A percentile compares a stretch with the other conserved stretches of the same genome.
Conservation (phyloP, 345 rosid genomes). For the Garcia nutans region DNA sequence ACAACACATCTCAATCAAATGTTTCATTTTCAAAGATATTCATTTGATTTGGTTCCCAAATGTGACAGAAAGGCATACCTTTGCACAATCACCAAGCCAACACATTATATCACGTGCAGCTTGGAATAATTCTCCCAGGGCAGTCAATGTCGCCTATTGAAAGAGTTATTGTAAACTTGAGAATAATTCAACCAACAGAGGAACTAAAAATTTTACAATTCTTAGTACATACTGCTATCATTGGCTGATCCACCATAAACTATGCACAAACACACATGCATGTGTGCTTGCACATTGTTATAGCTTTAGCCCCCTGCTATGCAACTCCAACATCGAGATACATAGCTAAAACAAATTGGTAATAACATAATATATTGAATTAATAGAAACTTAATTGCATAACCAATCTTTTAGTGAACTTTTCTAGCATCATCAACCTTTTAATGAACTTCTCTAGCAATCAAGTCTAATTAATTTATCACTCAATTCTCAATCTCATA, state of each 20-base stretch:
- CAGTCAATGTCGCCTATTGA: slow-evolving; percentile 79
- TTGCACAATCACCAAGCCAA: slow-evolving; percentile 98
- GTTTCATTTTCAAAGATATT: background rate
- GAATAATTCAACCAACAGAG: background rate
- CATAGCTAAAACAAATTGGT: slow-evolving; percentile 10
- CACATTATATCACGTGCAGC: slow-evolving; percentile 94
- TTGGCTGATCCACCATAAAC: background rate
- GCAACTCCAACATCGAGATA: background rate
- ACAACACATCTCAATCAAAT: slow-evolving; percentile 7
- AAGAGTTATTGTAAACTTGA: slow-evolving; percentile 11
- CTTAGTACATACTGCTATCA: background rate
- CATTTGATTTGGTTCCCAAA: slow-evolving; percentile 2
- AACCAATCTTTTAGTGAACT: slow-evolving; percentile 4
- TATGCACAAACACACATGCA: background rate
- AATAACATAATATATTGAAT: background rate
- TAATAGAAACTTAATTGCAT: background rate
- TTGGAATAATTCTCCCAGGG: slow-evolving; percentile 87
- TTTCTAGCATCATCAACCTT: slow-evolving; percentile 10
- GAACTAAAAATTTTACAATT: background rate
- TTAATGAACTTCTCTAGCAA: background rate
- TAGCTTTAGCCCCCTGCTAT: background rate
- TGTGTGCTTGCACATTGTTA: background rate
- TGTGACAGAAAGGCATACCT: slow-evolving; percentile 39
- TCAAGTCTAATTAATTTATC: background rate
- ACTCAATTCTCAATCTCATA: background rate